Evolutionary conservation across 306 rosid species (phyloP).

Genomic region (Vigna hirtella): DNA sequence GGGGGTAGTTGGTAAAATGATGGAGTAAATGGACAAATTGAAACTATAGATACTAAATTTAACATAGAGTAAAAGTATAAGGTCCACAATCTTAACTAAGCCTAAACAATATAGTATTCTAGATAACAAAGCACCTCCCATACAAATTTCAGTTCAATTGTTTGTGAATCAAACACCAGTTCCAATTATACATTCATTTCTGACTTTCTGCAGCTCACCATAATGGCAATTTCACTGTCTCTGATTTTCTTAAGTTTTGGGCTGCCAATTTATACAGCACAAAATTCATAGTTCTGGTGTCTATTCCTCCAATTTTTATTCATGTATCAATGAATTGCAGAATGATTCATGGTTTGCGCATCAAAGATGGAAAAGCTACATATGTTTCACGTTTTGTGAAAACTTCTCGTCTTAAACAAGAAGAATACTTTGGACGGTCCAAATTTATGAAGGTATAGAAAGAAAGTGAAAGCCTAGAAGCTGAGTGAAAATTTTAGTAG

Average conservation of each 20-base stretch:
- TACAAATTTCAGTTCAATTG: neutral
- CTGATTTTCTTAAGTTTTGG: slow-evolving; percentile 2
- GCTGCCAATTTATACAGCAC: neutral
- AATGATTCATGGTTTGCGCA: slow-evolving; percentile 96
- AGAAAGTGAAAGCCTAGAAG: slow-evolving; percentile 30
- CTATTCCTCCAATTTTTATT: slow-evolving; percentile 21
- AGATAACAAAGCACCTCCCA: neutral
- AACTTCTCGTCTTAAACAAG: slow-evolving; percentile 92
- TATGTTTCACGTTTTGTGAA: slow-evolving; percentile 85
- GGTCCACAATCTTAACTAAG: neutral
- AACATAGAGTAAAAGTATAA: neutral
- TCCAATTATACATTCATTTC: slow-evolving; percentile 21
- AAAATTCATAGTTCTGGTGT: slow-evolving; percentile 28
- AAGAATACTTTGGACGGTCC: slow-evolving; percentile 83
- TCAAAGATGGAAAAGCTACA: slow-evolving; percentile 91
- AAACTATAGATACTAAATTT: neutral
- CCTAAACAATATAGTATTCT: neutral
- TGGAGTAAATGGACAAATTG: neutral
- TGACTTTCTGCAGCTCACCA: slow-evolving; percentile 15
- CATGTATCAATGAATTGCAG: slow-evolving; percentile 53
- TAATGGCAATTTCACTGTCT: slow-evolving; percentile 9
- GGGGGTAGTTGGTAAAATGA: neutral
- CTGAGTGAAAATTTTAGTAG: slow-evolving; percentile 11
- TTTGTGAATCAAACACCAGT: slow-evolving; percentile 23
- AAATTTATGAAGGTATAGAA: slow-evolving; percentile 82